Evolutionary conservation across 768 basidiomycete genomes (phyloP).

Genomic region (Leccinellum luteum): DNA sequence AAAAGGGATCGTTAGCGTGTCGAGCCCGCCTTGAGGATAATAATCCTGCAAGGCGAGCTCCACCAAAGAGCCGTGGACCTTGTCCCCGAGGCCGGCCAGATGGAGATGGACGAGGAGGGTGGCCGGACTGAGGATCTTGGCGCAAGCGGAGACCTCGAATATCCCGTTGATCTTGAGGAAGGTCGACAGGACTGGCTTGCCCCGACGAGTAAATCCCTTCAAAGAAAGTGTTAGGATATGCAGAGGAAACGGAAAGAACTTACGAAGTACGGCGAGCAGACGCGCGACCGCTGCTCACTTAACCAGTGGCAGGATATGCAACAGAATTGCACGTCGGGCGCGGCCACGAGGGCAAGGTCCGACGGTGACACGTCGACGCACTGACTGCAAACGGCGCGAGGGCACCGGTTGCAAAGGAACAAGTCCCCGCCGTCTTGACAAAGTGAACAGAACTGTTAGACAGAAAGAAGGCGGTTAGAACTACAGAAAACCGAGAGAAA

Average conservation of each 20-base stretch:
- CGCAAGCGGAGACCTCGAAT: not conserved
- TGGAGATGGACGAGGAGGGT: not conserved
- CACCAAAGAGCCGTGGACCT: not conserved
- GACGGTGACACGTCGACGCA: not conserved
- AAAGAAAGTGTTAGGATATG: not conserved
- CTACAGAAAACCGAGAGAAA: no score
- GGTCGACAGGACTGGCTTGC: not conserved
- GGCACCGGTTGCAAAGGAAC: not conserved
- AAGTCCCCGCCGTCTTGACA: not conserved
- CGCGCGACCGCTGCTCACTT: not conserved
- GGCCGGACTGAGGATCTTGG: not conserved
- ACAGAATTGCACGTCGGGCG: not conserved
- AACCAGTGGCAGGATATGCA: not conserved
- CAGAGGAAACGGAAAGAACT: no score
- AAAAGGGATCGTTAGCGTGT: not conserved
- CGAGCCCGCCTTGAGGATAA: not conserved
- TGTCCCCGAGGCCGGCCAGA: not conserved
- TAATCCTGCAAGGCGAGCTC: not conserved
- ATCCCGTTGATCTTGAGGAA: not conserved
- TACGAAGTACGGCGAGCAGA: not conserved
- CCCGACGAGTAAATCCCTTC: not conserved
- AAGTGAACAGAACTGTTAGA: not conserved
- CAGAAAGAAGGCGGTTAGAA: no score
- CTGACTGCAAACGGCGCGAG: not conserved
- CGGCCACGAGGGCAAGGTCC: not conserved